A percentile compares a stretch with the other conserved stretches of the same genome.
Conservation (phyloP, 192 early-diverging fungal genomes). For the Backusella liffmaniae region DNA sequence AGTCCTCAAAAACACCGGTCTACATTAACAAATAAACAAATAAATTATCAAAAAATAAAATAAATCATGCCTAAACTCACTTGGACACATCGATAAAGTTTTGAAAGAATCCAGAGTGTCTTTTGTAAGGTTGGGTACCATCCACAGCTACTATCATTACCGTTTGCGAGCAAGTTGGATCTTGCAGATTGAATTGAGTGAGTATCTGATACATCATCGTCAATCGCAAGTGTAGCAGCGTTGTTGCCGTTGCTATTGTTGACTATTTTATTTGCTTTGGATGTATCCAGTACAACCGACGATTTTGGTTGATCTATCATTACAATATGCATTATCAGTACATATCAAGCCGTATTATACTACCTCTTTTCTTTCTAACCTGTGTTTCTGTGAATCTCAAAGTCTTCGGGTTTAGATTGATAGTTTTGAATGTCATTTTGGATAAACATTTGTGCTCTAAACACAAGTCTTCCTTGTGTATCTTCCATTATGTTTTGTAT, state of each 20-base stretch:
- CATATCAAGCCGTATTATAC: not conserved
- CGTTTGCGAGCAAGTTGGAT: not conserved
- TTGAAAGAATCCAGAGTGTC: conserved; percentile 78
- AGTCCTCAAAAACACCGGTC: conserved; percentile 78
- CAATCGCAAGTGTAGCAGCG: conserved; percentile 14
- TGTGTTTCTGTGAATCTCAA: conserved; percentile 42
- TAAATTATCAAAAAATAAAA: not conserved
- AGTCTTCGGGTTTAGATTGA: conserved; percentile 67
- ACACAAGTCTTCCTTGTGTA: conserved; percentile 85
- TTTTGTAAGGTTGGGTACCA: conserved; percentile 85
- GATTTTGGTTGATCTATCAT: conserved; percentile 16
- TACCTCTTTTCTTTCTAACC: not conserved
- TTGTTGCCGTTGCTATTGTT: not conserved
- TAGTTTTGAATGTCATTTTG: conserved; percentile 74
- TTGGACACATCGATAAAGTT: conserved; percentile 74
- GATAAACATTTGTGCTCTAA: conserved; percentile 82
- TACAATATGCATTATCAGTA: not conserved
- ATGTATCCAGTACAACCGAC: conserved; percentile 26
- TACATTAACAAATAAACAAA: conserved; percentile 24
- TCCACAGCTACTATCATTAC: conserved; percentile 30
- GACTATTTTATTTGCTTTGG: conserved; percentile 26
- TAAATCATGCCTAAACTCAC: conserved; percentile 34
- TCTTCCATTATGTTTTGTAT: conserved; percentile 84
- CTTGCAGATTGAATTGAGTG: conserved; percentile 12
- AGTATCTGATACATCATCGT: conserved; percentile 28